A percentile compares a stretch with the other conserved stretches of the same genome.
Evolutionary conservation across 257 asterid genomes (phyloP).

Genomic region (Solanum chaucha): DNA sequence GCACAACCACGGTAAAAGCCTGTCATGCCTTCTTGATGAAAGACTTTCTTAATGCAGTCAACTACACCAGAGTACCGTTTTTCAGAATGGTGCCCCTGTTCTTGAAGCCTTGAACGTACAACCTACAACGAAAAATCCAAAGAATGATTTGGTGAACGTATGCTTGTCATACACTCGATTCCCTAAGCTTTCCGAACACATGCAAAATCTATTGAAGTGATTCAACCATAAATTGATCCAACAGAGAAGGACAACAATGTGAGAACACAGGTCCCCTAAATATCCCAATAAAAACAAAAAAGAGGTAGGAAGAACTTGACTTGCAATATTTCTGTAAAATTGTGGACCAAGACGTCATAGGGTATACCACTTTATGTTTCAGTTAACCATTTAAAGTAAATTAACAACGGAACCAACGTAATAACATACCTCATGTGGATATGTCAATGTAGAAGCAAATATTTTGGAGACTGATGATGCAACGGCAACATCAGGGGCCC

Average conservation of each 20-base stretch:
- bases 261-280: not conserved
- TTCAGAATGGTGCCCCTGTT: constrained; percentile 93
- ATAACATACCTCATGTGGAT: constrained; percentile 77
- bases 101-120: constrained; percentile 96
- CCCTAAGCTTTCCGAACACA: not conserved
- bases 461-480: constrained; percentile 91
- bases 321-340: not conserved
- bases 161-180: not conserved
- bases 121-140: constrained; percentile 36
- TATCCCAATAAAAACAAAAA: not conserved
- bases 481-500: constrained; percentile 72
- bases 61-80: constrained; percentile 74
- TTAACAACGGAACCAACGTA: not conserved
- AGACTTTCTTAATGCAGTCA: constrained; percentile 74
- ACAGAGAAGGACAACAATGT: not conserved
- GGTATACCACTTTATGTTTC: not conserved
- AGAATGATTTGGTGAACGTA: not conserved
- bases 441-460: constrained; percentile 89
- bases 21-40: constrained; percentile 60
- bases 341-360: not conserved
- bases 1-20: constrained; percentile 97
- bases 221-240: not conserved
- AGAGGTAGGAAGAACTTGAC: not conserved
- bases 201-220: not conserved
- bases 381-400: not conserved